Percentiles rank a stretch among this genome's conserved stretches.
Evolutionary conservation across 73 alveolate species (phyloP).

Genomic region (Tetrahymena borealis): DNA sequence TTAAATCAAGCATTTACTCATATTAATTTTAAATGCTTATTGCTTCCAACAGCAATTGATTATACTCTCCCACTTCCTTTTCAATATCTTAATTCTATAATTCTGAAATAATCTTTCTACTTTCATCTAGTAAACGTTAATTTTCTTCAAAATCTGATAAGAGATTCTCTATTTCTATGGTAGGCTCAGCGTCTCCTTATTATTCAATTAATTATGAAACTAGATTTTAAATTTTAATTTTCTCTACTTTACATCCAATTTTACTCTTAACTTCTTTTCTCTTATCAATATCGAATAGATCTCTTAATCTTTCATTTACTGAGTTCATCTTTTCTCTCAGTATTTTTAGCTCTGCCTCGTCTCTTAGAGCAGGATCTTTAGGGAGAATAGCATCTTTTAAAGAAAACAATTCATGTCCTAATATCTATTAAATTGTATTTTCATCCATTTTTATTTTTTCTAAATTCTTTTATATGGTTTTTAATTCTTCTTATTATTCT

Average conservation of each 20-base stretch:
- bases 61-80: background rate
- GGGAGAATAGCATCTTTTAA: background rate
- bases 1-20: background rate
- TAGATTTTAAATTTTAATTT: background rate
- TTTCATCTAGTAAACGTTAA: background rate
- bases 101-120: background rate
- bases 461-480: background rate
- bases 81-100: background rate
- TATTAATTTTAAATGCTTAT: background rate
- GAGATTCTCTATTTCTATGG: background rate
- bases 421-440: background rate
- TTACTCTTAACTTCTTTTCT: background rate
- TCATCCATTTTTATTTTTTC: background rate
- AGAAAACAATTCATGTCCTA: background rate
- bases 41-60: background rate
- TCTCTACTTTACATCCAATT: background rate
- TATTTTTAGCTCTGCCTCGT: background rate
- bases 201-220: background rate
- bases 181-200: background rate
- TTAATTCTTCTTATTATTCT: background rate
- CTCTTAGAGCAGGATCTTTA: background rate
- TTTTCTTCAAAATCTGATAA: background rate
- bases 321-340: background rate
- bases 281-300: background rate
- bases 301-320: background rate